Conservation (phyloP, 108 stramenopile species). For the Skeletonema potamos region DNA sequence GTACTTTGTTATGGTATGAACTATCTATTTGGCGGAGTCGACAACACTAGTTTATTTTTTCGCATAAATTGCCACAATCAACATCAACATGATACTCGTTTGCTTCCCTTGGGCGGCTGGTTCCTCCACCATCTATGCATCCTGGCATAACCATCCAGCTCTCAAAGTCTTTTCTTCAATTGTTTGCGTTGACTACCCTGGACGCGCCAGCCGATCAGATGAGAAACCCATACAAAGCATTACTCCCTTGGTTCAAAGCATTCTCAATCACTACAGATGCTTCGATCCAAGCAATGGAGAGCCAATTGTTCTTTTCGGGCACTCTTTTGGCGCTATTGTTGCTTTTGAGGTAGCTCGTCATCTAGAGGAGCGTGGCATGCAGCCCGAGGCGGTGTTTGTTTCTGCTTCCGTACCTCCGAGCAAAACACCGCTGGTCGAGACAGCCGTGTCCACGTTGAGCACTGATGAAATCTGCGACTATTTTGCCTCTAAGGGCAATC, state of each 20-base stretch:
- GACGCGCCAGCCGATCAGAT: not conserved
- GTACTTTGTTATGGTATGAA: too few relatives aligned
- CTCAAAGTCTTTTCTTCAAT: not conserved
- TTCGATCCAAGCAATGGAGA: not conserved
- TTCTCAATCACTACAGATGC: not conserved
- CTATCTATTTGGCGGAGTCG: too few relatives aligned
- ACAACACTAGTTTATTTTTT: too few relatives aligned
- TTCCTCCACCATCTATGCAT: not conserved
- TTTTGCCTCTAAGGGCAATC: constrained; percentile 16
- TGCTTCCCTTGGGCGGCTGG: constrained; percentile 17
- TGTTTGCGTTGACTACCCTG: not conserved
- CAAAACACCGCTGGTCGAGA: constrained; percentile 3
- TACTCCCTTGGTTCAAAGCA: not conserved
- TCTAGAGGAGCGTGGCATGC: constrained; percentile 3
- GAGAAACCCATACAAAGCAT: not conserved
- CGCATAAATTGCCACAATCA: too few relatives aligned
- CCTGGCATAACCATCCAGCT: not conserved
- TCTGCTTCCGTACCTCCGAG: constrained; percentile 5
- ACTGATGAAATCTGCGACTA: constrained; percentile 2
- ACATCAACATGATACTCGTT: not conserved
- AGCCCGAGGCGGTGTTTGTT: constrained; percentile 2
- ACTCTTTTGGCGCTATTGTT: constrained; percentile 14
- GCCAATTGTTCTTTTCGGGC: constrained; percentile 9
- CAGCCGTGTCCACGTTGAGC: constrained; percentile 2
- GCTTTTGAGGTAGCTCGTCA: constrained; percentile 9